Conservation (phyloP, 805 yeast genomes). For the Wickerhamiella parazyma region DNA sequence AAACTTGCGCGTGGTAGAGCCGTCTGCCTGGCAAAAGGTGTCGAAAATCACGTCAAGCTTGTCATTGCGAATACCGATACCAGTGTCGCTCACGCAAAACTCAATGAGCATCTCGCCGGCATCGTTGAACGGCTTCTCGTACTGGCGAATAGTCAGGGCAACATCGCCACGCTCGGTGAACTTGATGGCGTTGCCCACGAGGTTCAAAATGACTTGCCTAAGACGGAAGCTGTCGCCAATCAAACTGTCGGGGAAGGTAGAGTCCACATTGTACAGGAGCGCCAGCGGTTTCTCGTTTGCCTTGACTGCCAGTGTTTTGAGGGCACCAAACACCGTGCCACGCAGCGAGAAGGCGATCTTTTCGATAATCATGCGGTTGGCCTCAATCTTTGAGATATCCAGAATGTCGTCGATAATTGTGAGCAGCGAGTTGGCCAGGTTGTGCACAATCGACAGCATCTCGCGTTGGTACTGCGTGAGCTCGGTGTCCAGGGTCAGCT, state of each 20-base stretch:
- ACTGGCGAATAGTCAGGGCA: constrained; percentile 56
- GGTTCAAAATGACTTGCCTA: constrained; percentile 72
- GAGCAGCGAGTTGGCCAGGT: constrained; percentile 68
- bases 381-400: constrained; percentile 88
- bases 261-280: constrained; percentile 67
- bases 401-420: constrained; percentile 82
- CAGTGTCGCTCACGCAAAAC: constrained; percentile 81
- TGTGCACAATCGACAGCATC: constrained; percentile 81
- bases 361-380: constrained; percentile 85
- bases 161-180: constrained; percentile 77
- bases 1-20: constrained; percentile 81
- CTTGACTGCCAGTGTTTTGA: constrained; percentile 78
- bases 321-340: constrained; percentile 80
- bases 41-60: constrained; percentile 76
- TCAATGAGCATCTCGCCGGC: constrained; percentile 47
- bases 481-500: constrained; percentile 74
- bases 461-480: constrained; percentile 84
- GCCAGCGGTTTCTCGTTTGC: constrained; percentile 78
- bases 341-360: constrained; percentile 75
- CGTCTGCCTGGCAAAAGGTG: constrained; percentile 87
- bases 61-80: constrained; percentile 79
- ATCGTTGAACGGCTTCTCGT: constrained; percentile 26
- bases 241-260: constrained; percentile 73
- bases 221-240: constrained; percentile 83
- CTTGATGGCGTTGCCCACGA: constrained; percentile 83